Conservation (phyloP, 2,329 filamentous ascomycete genomes). For the Sphaerostilbella broomeana region DNA sequence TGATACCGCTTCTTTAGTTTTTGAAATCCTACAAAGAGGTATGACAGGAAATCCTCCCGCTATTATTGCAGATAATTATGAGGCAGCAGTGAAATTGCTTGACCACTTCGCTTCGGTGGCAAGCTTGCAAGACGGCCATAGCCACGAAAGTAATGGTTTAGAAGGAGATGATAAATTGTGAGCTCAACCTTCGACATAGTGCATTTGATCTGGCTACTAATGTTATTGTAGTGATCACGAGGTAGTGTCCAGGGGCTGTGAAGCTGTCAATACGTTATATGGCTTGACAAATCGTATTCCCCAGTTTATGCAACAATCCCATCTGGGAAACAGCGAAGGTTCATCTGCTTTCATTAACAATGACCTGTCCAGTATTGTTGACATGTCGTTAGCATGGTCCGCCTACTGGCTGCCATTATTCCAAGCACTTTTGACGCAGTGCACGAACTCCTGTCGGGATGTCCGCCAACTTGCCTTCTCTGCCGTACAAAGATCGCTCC, state of each 20-base stretch:
- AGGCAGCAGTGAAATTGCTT: slow-evolving; percentile 73
- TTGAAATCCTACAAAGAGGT: slow-evolving; percentile 77
- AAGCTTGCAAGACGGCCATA: slow-evolving; percentile 23
- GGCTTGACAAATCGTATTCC: slow-evolving; percentile 77
- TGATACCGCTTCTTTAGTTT: slow-evolving; percentile 70
- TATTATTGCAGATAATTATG: slow-evolving; percentile 93
- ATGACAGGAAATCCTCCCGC: slow-evolving; percentile 68
- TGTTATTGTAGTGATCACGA: slow-evolving; percentile 30
- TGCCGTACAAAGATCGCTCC: slow-evolving; percentile 74
- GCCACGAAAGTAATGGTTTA: slow-evolving; percentile 23
- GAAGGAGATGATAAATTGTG: no score
- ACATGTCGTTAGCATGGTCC: slow-evolving; percentile 67
- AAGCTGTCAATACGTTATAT: slow-evolving; percentile 75
- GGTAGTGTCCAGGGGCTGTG: slow-evolving; percentile 68
- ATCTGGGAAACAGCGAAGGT: slow-evolving; percentile 82
- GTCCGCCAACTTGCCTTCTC: slow-evolving; percentile 84
- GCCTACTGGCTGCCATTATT: slow-evolving; percentile 98
- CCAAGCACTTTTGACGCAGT: slow-evolving; percentile 79
- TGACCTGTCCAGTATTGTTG: slow-evolving; percentile 2
- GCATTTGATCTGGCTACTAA: no score
- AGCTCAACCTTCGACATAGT: no score
- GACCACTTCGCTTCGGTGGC: slow-evolving; percentile 86
- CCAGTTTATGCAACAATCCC: slow-evolving; percentile 82
- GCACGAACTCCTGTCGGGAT: slow-evolving; percentile 88
- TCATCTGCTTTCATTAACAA: slow-evolving; percentile 19